phyloP scores from a whole-genome alignment of 352 stramenopile species.

The Phytophthora citricola region DNA sequence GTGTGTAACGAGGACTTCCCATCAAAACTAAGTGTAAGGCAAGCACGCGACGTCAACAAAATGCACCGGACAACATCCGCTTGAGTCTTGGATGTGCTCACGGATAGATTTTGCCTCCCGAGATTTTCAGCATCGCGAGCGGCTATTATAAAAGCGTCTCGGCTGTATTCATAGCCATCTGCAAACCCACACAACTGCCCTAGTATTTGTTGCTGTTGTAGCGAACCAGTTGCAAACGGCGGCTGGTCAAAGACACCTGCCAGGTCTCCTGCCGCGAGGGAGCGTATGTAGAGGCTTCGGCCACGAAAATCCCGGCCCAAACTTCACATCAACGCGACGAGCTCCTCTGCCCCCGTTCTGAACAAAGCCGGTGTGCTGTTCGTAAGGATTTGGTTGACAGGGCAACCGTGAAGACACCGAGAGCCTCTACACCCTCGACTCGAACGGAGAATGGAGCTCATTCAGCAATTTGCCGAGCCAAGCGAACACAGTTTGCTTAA shows the following conservation, averaged over 20 bases:
- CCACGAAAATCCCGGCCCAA: slow-evolving; percentile 13
- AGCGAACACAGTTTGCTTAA: slow-evolving; percentile 27
- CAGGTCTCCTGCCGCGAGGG: slow-evolving; percentile 1
- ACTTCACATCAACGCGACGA: slow-evolving; percentile 16
- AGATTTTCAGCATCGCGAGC: slow-evolving; percentile 6
- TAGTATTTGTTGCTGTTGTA: not conserved
- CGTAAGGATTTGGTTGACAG: slow-evolving; percentile 16
- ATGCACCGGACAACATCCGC: slow-evolving; percentile 5
- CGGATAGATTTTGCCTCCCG: slow-evolving; percentile 14
- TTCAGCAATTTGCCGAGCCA: slow-evolving; percentile 41
- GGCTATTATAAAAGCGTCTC: not conserved
- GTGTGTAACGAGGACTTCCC: slow-evolving; percentile 18
- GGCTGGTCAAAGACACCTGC: slow-evolving; percentile 7
- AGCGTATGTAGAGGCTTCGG: slow-evolving; percentile 15
- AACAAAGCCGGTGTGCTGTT: slow-evolving; percentile 32
- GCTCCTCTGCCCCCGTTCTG: slow-evolving; percentile 20
- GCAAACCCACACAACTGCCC: not conserved
- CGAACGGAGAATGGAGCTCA: slow-evolving; percentile 20
- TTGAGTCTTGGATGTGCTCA: slow-evolving; percentile 5
- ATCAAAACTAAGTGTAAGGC: slow-evolving; percentile 17
- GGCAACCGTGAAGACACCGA: not conserved
- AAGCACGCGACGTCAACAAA: slow-evolving; percentile 24
- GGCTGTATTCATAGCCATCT: not conserved
- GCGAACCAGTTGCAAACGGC: slow-evolving; percentile 4
- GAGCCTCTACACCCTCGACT: not conserved